These are phyloP conservation scores for Chenopodium suecicum DNA, from an alignment of 148 eudicot genomes.

Conservation along the genomic window DNA sequence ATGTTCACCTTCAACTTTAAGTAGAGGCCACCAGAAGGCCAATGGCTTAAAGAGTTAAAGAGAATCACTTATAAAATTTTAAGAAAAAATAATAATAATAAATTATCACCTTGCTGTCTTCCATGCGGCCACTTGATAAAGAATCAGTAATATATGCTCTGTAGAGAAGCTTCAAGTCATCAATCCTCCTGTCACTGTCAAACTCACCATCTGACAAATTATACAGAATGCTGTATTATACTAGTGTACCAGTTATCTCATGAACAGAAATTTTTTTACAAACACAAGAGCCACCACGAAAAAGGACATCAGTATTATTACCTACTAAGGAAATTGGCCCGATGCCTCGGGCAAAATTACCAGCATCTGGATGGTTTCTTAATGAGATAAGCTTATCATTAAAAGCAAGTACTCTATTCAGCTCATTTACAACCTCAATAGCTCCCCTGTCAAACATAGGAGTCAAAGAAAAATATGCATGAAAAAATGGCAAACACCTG, in stretches of 20 bases:
- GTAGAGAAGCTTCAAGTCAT: conserved; percentile 86
- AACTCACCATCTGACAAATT: conserved; percentile 69
- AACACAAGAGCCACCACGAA: not conserved
- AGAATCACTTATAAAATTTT: not conserved
- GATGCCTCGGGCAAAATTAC: conserved; percentile 73
- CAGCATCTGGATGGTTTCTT: conserved; percentile 70
- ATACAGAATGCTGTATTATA: conserved; percentile 12
- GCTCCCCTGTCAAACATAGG: conserved; percentile 49
- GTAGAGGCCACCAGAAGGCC: not conserved
- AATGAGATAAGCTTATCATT: conserved; percentile 62
- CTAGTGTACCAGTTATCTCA: conserved; percentile 1
- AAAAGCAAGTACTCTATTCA: conserved; percentile 64
- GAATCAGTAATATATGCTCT: conserved; percentile 75
- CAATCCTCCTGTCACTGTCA: conserved; percentile 66
- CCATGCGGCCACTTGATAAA: conserved; percentile 77
- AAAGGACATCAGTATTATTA: conserved; percentile 28
- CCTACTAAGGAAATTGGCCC: conserved; percentile 81
- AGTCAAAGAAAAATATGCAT: conserved; percentile 9
- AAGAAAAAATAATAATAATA: not conserved
- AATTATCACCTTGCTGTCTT: conserved; percentile 65
- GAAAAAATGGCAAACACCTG: not conserved
- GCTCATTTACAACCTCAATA: conserved; percentile 62
- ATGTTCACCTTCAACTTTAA: not conserved
- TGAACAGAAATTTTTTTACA: conserved; percentile 5
- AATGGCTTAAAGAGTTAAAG: conserved; percentile 12